Percentiles rank a stretch among this genome's conserved stretches.
These are phyloP conservation scores for Sonneratia caseolaris DNA, from an alignment of 345 rosid species.

Conservation along the genomic window DNA sequence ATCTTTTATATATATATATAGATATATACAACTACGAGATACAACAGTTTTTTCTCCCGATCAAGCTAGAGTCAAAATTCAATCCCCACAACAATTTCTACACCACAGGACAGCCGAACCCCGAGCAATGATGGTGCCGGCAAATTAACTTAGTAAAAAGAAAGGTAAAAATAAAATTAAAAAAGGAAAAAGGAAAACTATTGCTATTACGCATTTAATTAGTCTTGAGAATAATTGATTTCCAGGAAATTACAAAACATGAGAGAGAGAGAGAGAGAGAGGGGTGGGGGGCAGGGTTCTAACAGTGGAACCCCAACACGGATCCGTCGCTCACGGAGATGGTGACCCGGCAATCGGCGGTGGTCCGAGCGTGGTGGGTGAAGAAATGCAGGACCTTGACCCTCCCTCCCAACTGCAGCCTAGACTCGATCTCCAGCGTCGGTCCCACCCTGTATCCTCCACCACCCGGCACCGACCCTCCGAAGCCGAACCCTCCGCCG, in stretches of 20 bases:
- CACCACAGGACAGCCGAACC: neutral
- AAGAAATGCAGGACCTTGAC: slow-evolving; percentile 70
- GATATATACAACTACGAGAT: neutral
- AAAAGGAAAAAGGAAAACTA: neutral
- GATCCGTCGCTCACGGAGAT: slow-evolving; percentile 73
- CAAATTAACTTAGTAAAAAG: neutral
- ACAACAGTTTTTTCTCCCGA: no score
- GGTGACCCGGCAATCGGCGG: slow-evolving; percentile 57
- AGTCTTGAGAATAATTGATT: neutral
- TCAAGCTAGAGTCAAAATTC: neutral
- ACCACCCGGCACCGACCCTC: slow-evolving; percentile 7
- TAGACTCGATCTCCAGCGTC: slow-evolving; percentile 88
- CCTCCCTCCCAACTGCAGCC: slow-evolving; percentile 82
- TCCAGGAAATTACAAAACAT: neutral
- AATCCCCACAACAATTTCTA: neutral
- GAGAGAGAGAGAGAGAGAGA: neutral
- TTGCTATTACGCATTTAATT: neutral
- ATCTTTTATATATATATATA: no score
- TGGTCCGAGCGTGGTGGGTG: slow-evolving; percentile 70
- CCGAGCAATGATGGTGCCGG: neutral
- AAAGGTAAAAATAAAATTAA: neutral
- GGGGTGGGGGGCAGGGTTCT: neutral
- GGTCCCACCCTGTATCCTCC: slow-evolving; percentile 46
- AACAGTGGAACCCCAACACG: slow-evolving; percentile 88
- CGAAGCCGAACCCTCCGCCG: slow-evolving; percentile 15